Evolutionary conservation across 2,329 filamentous ascomycete species (phyloP), one percentile per base, ranked within the genome.

Genomic region (Sphaerulina populicola): DNA sequence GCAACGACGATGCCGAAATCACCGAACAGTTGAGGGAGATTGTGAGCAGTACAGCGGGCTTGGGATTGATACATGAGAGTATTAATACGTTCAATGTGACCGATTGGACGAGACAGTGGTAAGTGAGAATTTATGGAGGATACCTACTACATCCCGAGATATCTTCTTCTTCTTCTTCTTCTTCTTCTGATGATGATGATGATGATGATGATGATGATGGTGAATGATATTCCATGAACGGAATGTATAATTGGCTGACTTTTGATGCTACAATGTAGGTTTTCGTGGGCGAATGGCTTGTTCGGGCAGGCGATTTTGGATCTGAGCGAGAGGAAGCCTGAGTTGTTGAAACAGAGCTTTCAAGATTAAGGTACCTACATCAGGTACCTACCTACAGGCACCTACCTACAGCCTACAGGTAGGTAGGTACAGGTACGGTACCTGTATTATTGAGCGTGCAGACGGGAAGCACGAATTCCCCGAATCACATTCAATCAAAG

Each of bases 11-110:
- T 47, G 64, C 62, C 0, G 75, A 77, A 62, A 75, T 76, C 50
- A 65, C 62, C 6, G 65, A 63, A 11, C 68, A 73, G 58, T 53
- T 77, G 53, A 62, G 62, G 54, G 65, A 72, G 61, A 68, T 77
- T 49, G 61, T 77, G 23, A 69, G 68, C 51, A 73, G 67, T 39
- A 77, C 74, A 4, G 72, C 69, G 59, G 69, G 72, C 4, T 60
- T 76, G 27, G 75, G 75, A 0, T 57, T 77, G 60, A 72, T 77
- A 15, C 75, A 77, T 54, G 74, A 77, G 64, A 76, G 73, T 51
- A 69, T 77, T 54, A 74, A 74, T 54, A 69, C 66, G n/a, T 75
- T 70, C 56, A 72, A 76, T 54, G 60, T 61, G 30, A 68, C 58
- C 12, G 64, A 71, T 52, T 77, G 71, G 68, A 74, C 74, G 23